Evolutionary conservation across 2,329 filamentous ascomycete genomes (phyloP), one percentile per base, ranked within the genome.

Genomic region (Cladosporium sp.): DNA sequence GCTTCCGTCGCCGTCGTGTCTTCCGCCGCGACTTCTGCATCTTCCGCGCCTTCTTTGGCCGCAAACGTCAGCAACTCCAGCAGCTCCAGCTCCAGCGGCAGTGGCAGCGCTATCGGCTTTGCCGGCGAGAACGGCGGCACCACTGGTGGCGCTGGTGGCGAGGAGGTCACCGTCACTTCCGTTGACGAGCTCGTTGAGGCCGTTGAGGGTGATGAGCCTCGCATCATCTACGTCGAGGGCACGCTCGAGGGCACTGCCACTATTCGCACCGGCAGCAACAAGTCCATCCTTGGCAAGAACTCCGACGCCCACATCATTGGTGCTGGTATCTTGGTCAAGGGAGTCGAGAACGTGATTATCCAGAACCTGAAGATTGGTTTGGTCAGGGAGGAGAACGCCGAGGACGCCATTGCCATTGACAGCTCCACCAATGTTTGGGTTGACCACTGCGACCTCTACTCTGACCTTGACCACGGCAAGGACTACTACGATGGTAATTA

Each of bases 401-500:
- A 75, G 32, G 79, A 82, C 61, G 72, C 75, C 33, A 70, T 82
- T 47, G 71, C 72, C 2, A 68, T 79, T 3, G 71, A 80, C 53
- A 59, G 62, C 2, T 67, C 71, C 1, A 71, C 62, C 4, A 76
- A 77, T 49, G 70, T 82, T 22, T 86, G 83, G 83, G 69, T 86
- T 43, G 83, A 86, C 69, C 83, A 86, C 70, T 74, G 75, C 63
- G 83, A 86, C 55, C 72, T 86, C 18, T 81, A 77, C 4, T 80
- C 78, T 19, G 77, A 85, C 67, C 62, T 64, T 29, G 70, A 75
- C 58, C 72, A 79, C 62, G 80, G 75, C 71, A 86, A 86, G 70
- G 82, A 87, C 70, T 84, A 78, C 70, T 86, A 84, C 62, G 84
- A 86, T 50, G 83, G 84, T n/a, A n/a, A n/a, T n/a, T n/a, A n/a